Evolutionary conservation across 176 grass and related monocot species (phyloP), one percentile per base, ranked within the genome.

Genomic region (Bonia amplexicaulis): DNA sequence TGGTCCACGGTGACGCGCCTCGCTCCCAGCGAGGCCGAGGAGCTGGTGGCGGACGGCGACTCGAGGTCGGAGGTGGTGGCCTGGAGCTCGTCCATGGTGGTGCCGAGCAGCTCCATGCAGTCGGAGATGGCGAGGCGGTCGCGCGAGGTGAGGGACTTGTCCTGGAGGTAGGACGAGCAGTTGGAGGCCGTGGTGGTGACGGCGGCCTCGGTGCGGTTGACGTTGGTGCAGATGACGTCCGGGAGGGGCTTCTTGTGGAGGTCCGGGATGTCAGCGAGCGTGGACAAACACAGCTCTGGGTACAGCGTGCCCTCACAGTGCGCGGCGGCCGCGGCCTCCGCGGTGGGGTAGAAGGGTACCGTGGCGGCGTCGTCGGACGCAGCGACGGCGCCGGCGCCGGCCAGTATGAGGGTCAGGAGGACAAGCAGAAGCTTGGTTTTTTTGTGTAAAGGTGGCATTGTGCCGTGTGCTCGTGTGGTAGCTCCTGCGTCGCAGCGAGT

Each of bases 241-340:
- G 88, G 77, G 40, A 94, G 86, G 14, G 90, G 20, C 68, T 94
- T 94, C 80, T 73, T 72, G 46, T 84, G 81, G 45, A 94, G 85
- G 45, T 94, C 75, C 23, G 84, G 84, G 44, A 94, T 82, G 85
- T 82, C 47, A 27, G 92, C 70, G 5, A 97, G 92, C 1, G 95
- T 93, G 17, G 95, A 91, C 52, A 61, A 49, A 80, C 95, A 97
- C 3, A 97, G 66, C 1, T 92, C 90, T 1, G 84, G 78, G 78
- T 97, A 94, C 8, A 97, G 88, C 60, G 95, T 93, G 42, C 92
- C 95, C 11, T 88, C 86, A 72, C 95, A 97, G 72, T 97, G 88
- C 68, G 79, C 61, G 7, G 84, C 79, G 0, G 89, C 89, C 15
- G 82, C 86, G 13, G 79, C 66, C 82, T 65, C 90, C 49, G 78